Conservation (phyloP, 2,329 filamentous ascomycete genomes). For the Dactylellina drechsleri region DNA sequence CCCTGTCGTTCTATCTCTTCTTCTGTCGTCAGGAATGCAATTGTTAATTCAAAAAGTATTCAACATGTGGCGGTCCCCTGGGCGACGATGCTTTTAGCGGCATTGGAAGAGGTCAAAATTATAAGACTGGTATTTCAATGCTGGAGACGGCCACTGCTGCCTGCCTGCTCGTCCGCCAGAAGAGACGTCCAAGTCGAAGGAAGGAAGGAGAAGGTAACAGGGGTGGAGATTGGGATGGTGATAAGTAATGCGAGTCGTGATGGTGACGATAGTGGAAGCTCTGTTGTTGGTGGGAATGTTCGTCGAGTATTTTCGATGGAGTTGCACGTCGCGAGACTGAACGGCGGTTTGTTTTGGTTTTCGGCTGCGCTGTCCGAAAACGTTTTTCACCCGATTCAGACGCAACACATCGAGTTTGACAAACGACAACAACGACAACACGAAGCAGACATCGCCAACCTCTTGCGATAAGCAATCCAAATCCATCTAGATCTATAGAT, state of each 20-base stretch:
- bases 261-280: not conserved
- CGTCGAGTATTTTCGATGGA: conserved; percentile 37
- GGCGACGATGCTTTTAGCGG: conserved; percentile 31
- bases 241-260: not conserved
- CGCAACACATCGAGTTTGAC: conserved; percentile 6
- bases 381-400: not conserved
- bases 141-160: conserved; percentile 16
- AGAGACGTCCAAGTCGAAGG: not conserved
- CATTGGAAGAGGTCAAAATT: conserved; percentile 29
- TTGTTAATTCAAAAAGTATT: conserved; percentile 18
- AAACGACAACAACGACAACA: conserved; percentile 27
- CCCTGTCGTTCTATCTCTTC: too few relatives aligned
- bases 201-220: not conserved
- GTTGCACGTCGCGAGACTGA: conserved; percentile 45
- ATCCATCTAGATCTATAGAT: not conserved
- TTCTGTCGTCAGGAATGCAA: conserved; percentile 1
- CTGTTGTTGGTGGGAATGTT: conserved; percentile 3
- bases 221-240: conserved; percentile 1
- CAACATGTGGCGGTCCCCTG: conserved; percentile 41
- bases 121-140: not conserved
- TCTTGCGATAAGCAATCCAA: not conserved
- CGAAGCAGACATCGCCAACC: conserved; percentile 6
- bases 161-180: not conserved
- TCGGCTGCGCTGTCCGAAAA: conserved; percentile 28
- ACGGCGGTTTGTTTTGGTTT: conserved; percentile 54